Percentiles rank a stretch among this genome's conserved stretches.
These are phyloP conservation scores for Magnaporthales sp. DNA, from an alignment of 2,329 filamentous ascomycete genomes.

Conservation along the genomic window DNA sequence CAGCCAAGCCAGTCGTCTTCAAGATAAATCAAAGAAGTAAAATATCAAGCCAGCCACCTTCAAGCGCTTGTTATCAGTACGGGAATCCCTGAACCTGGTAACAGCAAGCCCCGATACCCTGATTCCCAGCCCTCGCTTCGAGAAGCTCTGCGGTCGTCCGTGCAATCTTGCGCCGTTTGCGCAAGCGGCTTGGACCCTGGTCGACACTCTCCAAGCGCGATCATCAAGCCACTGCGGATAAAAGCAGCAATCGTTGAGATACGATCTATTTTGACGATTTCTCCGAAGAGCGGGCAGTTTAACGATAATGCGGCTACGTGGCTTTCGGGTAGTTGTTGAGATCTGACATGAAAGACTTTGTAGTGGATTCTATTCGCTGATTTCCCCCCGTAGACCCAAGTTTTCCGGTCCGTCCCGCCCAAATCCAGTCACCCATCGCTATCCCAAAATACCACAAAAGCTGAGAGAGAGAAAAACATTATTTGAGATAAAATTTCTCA, in stretches of 20 bases:
- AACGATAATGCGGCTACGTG: background rate
- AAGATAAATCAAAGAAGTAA: background rate
- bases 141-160: background rate
- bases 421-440: background rate
- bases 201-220: background rate
- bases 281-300: background rate
- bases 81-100: too few species aligned
- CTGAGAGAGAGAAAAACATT: background rate
- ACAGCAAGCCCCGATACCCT: background rate
- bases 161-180: background rate
- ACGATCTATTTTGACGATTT: background rate
- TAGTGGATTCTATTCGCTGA: background rate
- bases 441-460: constrained; percentile 1
- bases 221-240: background rate
- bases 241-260: background rate
- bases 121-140: background rate
- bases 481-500: background rate
- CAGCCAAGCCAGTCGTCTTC: too few species aligned
- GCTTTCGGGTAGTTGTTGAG: background rate
- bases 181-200: background rate
- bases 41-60: background rate
- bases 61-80: background rate
- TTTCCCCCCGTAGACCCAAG: background rate
- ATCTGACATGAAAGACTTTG: background rate
- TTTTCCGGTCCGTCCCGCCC: background rate